Percentiles rank a stretch among this genome's conserved stretches.
phyloP scores from a whole-genome alignment of 1,139 yeast genomes.

The Yamadazyma atlantica region DNA sequence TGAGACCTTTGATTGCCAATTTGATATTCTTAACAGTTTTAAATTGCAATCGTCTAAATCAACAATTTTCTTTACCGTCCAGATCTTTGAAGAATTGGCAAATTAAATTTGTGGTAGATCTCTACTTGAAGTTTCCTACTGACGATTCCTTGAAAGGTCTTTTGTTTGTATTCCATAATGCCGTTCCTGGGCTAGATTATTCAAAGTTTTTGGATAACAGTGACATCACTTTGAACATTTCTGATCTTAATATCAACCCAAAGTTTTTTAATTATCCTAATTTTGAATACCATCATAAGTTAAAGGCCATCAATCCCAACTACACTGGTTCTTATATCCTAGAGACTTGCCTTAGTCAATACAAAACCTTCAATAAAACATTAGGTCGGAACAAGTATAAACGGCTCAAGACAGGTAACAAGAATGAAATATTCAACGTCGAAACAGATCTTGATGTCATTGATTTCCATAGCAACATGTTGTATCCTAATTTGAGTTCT shows the following conservation, averaged over 20 bases:
- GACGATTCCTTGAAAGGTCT: constrained; percentile 30
- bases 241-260: constrained; percentile 2
- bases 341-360: constrained; percentile 10
- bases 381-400: constrained; percentile 11
- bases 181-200: constrained; percentile 25
- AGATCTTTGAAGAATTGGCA: constrained; percentile 33
- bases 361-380: constrained; percentile 15
- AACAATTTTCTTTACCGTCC: not conserved
- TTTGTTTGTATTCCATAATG: constrained; percentile 22
- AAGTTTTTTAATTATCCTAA: constrained; percentile 17
- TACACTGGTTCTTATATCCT: not conserved
- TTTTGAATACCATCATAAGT: constrained; percentile 6
- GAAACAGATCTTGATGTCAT: constrained; percentile 14
- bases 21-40: constrained; percentile 26
- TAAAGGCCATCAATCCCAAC: constrained; percentile 4
- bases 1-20: constrained; percentile 30
- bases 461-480: constrained; percentile 5
- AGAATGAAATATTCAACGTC: not conserved
- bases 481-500: not conserved
- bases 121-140: constrained; percentile 32
- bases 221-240: not conserved
- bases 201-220: constrained; percentile 3
- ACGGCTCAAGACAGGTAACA: not conserved
- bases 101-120: constrained; percentile 30
- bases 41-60: constrained; percentile 13